A percentile compares a stretch with the other conserved stretches of the same genome.
These are phyloP conservation scores for Phalaenopsis equestris DNA, from an alignment of 106 monocot species.

Conservation along the genomic window DNA sequence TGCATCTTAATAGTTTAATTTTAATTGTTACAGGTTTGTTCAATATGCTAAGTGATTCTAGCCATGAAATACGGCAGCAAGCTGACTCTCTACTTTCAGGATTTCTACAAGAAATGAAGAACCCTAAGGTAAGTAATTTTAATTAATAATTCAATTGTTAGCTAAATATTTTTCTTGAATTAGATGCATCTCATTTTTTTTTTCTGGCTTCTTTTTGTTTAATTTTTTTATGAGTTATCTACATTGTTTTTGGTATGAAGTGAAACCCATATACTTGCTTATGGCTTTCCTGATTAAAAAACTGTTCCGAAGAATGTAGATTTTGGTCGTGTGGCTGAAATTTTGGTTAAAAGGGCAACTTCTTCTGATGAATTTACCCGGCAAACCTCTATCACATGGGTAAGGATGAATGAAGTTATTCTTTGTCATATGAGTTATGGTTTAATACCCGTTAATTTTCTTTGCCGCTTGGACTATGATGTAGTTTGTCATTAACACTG, in stretches of 20 bases:
- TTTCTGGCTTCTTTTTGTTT: background rate
- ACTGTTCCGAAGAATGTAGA: slow-evolving; percentile 85
- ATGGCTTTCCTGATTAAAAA: slow-evolving; percentile 10
- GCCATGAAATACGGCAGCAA: slow-evolving; percentile 96
- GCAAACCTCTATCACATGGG: slow-evolving; percentile 93
- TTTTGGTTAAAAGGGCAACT: slow-evolving; percentile 78
- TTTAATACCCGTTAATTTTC: background rate
- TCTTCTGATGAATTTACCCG: slow-evolving; percentile 94
- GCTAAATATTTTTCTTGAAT: background rate
- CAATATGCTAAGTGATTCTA: slow-evolving; percentile 98
- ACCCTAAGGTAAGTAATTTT: slow-evolving; percentile 68
- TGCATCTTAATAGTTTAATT: slow-evolving; percentile 13
- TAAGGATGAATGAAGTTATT: slow-evolving; percentile 21
- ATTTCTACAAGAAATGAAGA: slow-evolving; percentile 98
- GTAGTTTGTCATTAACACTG: background rate
- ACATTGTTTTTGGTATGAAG: background rate
- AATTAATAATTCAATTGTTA: background rate
- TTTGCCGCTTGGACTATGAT: background rate
- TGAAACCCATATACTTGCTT: background rate
- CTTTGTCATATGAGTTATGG: background rate
- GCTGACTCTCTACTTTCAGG: slow-evolving; percentile 96
- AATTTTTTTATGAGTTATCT: slow-evolving; percentile 2
- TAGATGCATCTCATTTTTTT: background rate
- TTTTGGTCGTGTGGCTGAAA: slow-evolving; percentile 99
- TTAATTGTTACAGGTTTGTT: slow-evolving; percentile 59